Base-by-base conservation (phyloP, 1,139 yeast genomes). In the Nakaseomyces delphensis region DNA sequence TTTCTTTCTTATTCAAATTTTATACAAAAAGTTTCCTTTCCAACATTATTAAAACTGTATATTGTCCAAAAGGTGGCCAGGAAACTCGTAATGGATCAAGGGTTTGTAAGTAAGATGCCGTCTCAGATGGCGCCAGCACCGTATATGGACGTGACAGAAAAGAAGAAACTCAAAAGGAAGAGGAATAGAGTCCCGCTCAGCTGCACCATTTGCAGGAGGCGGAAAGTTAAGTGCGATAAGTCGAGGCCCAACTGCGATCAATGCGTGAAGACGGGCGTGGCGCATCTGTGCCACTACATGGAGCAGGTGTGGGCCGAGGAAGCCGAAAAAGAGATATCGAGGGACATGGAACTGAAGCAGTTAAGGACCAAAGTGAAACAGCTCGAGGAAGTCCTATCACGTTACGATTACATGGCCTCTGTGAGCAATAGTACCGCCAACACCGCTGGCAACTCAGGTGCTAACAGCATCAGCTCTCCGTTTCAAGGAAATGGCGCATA, bases 211-310 rank as follows among this genome's bases (percentile, higher is more conserved):
- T 71, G 76, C 49, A 57, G 75, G 43, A 63, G 71, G 47, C 53
- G 74, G 40, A 71, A 71, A 51, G 73, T 70, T 8, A 71, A 70
- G 52, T 80, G 87, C 69, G 87, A 79, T 56, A 61, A 61, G 45
- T 56, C 56, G 11, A 51, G 62, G 52, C 91, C 91, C 1, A 76
- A 79, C 29, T 83, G 93, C 63, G 76, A 83, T 4, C 73, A 80
- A 39, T 83, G 93, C 65, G 71, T 73, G 42, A 77, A 77, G 62
- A 80, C 82, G 44, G 83, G 85, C n/a, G 82, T 81, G 19, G 81
- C 83, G 24, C 87, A 82, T 59, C 63, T 80, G 28, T 83, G 93
- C 51, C 77, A 69, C 48, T 83, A 79, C 57, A 76, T 80, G 54
- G 77, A 73, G 44, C 77, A 76, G 31, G 62, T 68, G 13, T 73